Evolutionary conservation across 345 rosid species (phyloP).

Genomic region (Acer campestre): DNA sequence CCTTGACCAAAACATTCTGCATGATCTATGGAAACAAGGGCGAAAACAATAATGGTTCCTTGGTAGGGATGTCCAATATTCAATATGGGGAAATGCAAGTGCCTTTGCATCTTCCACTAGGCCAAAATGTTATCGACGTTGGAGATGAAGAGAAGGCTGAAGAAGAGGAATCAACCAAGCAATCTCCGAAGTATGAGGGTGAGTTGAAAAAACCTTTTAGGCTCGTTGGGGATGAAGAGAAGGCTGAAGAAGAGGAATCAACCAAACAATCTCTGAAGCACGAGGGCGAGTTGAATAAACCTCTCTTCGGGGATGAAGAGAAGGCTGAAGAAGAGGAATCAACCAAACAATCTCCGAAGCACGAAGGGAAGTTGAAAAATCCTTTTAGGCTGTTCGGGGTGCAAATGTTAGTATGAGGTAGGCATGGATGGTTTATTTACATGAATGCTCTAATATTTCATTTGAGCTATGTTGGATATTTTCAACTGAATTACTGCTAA

Average conservation of each 20-base stretch:
- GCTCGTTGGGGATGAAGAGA: slow-evolving; percentile 27
- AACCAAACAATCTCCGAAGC: not conserved
- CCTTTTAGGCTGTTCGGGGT: slow-evolving; percentile 40
- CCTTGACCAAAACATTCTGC: slow-evolving; percentile 25
- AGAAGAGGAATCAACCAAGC: not conserved
- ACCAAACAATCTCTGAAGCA: too few species aligned
- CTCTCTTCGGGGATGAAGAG: slow-evolving; percentile 29
- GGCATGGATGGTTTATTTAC: not conserved
- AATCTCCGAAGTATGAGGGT: not conserved
- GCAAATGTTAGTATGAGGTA: slow-evolving; percentile 26
- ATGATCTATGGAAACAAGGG: slow-evolving; percentile 41
- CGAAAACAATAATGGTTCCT: not conserved
- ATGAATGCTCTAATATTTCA: slow-evolving; percentile 3
- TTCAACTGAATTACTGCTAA: not conserved
- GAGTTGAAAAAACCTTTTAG: slow-evolving; percentile 28
- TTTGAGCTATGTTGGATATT: not conserved
- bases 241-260: too few species aligned
- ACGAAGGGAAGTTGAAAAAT: not conserved
- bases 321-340: not conserved
- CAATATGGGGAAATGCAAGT: not conserved
- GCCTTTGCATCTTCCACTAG: slow-evolving; percentile 18
- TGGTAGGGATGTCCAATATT: not conserved
- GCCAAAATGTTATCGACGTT: not conserved
- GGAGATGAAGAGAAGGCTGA: not conserved
- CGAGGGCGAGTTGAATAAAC: not conserved